Base-by-base conservation (phyloP, 352 stramenopile genomes). In the Pythium aquatile region DNA sequence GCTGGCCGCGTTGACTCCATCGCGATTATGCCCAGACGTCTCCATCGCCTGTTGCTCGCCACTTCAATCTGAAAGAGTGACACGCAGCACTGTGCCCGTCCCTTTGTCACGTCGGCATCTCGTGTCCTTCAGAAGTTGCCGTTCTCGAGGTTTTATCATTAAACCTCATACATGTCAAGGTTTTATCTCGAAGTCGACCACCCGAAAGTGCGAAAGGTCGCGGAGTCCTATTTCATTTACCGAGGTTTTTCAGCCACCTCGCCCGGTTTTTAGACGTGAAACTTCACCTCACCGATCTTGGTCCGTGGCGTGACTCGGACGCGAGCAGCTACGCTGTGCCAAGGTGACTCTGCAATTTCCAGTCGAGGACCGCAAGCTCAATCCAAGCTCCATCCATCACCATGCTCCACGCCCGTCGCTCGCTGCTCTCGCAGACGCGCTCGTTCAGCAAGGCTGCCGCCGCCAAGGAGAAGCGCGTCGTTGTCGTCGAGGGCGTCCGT, bases 401-500 rank as follows among this genome's bases (percentile, higher is more conserved):
- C 39, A 70, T 74, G 63, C 37, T 74, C 17, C 68, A 70, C 68
- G 44, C 57, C 17, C 68, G 63, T 46, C 69, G 69, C 48, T 73
- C 68, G 46, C 40, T 73, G 32, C 48, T 79, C 63, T 52, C 72
- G 65, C 49, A 85, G 67, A 66, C 73, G 37, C 75, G 75, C 56
- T 58, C 70, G 33, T 79, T 83, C 55, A 76, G 67, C 68, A 48
- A 62, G 54, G 60, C 59, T 3, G 75, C 77, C 44, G 72, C 70
- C 53, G 64, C 68, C 55, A 61, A 63, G 51, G 53, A 61, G 17
- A 83, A 81, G 62, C 85, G 85, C 56, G 92, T 98, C 40, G 93
- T 98, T n/a, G 81, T 98, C 28, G 91, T 98, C 37, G 90, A 98
- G 57, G 94, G 95, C 56, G 78, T 97, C 26, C 93, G 97, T 51